phyloP scores from a whole-genome alignment of 306 rosid species.

The Phaseolus lunatus region DNA sequence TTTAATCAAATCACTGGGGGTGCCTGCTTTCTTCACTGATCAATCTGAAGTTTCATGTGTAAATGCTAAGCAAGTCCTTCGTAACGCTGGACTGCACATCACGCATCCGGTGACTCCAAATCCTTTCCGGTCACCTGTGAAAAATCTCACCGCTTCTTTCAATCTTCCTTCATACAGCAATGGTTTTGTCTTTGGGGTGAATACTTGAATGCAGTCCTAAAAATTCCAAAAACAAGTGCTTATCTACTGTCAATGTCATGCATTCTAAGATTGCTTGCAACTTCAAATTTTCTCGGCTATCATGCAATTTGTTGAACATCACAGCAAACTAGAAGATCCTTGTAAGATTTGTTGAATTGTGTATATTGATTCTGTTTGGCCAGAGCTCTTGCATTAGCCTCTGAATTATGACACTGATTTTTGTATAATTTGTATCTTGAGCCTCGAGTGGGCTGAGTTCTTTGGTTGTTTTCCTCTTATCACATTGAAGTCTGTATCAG shows the following conservation, averaged over 20 bases:
- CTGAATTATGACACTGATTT: slow-evolving; percentile 16
- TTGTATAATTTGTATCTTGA: not conserved
- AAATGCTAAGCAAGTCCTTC: slow-evolving; percentile 50
- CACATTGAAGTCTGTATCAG: slow-evolving; percentile 25
- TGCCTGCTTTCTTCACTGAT: slow-evolving; percentile 48
- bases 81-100: slow-evolving; percentile 52
- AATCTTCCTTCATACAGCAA: slow-evolving; percentile 73
- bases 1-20: slow-evolving; percentile 44
- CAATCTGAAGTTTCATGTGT: slow-evolving; percentile 46
- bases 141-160: slow-evolving; percentile 53
- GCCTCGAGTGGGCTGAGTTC: slow-evolving; percentile 4
- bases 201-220: slow-evolving; percentile 48
- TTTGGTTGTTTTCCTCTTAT: slow-evolving; percentile 6
- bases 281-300: not conserved
- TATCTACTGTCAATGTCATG: not conserved
- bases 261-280: slow-evolving; percentile 29
- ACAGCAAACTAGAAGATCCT: slow-evolving; percentile 19
- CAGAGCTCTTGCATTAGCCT: not conserved
- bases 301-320: slow-evolving; percentile 12
- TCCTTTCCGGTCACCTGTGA: slow-evolving; percentile 72
- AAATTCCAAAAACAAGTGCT: slow-evolving; percentile 11
- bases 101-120: slow-evolving; percentile 74
- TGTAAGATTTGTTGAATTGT: slow-evolving; percentile 34
- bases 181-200: slow-evolving; percentile 69
- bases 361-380: slow-evolving; percentile 10